Evolutionary conservation across 2,329 filamentous ascomycete genomes (phyloP).

Genomic region (Pseudohalonectria lignicola): DNA sequence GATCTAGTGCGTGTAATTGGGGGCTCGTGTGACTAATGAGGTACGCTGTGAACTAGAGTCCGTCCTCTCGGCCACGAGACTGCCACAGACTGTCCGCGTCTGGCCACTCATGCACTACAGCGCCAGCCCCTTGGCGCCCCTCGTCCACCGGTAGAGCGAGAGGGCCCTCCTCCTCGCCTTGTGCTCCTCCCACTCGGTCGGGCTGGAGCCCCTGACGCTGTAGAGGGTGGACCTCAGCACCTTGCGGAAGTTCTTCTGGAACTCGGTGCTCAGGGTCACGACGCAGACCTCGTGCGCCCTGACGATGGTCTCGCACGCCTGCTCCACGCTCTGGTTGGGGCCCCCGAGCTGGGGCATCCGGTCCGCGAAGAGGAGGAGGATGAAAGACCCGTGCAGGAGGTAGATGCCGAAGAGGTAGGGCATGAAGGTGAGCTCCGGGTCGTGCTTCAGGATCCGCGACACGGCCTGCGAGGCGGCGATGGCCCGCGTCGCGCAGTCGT

Average conservation of each 20-base stretch:
- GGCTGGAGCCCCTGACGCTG: constrained; percentile 28
- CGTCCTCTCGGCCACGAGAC: too few species aligned
- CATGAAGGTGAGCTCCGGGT: constrained; percentile 39
- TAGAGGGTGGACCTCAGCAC: constrained; percentile 38
- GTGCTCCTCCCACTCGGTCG: constrained; percentile 28
- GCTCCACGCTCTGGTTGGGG: constrained; percentile 30
- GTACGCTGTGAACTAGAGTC: too few species aligned
- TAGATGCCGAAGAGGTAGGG: constrained; percentile 42
- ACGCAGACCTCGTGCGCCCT: constrained; percentile 39
- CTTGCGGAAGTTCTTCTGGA: constrained; percentile 43
- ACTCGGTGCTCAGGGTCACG: constrained; percentile 36
- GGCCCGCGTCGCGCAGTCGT: constrained; percentile 32
- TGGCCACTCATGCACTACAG: constrained; percentile 9
- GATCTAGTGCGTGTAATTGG: too few species aligned
- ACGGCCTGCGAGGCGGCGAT: constrained; percentile 34
- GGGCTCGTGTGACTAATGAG: too few species aligned
- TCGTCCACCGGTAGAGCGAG: constrained; percentile 42
- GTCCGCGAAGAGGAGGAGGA: constrained; percentile 36
- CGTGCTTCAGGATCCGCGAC: constrained; percentile 31
- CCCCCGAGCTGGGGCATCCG: constrained; percentile 32
- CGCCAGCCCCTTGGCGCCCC: constrained; percentile 21
- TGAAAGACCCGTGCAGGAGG: constrained; percentile 37
- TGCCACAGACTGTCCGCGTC: too few species aligned
- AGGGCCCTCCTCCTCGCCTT: constrained; percentile 34
- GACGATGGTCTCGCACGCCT: constrained; percentile 37